Evolutionary conservation across 1,284 basidiomycete species (phyloP).

Genomic region (Austroboletus rostrupii): DNA sequence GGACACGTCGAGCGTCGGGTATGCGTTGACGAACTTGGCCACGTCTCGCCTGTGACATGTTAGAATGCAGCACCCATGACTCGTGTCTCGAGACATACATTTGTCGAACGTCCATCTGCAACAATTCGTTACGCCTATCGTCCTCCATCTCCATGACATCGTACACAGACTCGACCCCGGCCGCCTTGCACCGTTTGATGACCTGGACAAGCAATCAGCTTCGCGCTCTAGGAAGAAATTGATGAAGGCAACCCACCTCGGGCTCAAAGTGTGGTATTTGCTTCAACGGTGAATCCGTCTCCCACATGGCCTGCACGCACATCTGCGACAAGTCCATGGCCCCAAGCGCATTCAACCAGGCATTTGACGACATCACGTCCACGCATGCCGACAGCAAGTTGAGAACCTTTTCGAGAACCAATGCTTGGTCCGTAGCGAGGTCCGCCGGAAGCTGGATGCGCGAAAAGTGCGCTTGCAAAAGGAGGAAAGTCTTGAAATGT

Average conservation of each 20-base stretch:
- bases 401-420: slow-evolving; percentile 87
- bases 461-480: slow-evolving; percentile 96
- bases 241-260: slow-evolving; percentile 45
- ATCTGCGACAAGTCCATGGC: slow-evolving; percentile 99
- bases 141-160: slow-evolving; percentile 98
- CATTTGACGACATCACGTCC: slow-evolving; percentile 97
- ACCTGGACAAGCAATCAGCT: slow-evolving; percentile 42
- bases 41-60: slow-evolving; percentile 66
- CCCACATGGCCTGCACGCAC: slow-evolving; percentile 98
- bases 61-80: slow-evolving; percentile 9
- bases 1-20: slow-evolving; percentile 87
- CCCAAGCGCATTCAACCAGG: slow-evolving; percentile 89
- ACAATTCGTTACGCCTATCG: slow-evolving; percentile 73
- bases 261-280: slow-evolving; percentile 95
- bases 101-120: slow-evolving; percentile 84
- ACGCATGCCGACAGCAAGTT: slow-evolving; percentile 91
- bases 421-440: slow-evolving; percentile 84
- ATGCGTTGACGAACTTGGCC: slow-evolving; percentile 91
- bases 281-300: slow-evolving; percentile 89
- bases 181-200: slow-evolving; percentile 81
- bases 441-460: slow-evolving; percentile 89
- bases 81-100: slow-evolving; percentile 52
- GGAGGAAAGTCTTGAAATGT: slow-evolving; percentile 96
- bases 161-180: slow-evolving; percentile 82
- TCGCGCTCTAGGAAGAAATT: not conserved